Base-by-base conservation (phyloP, 1,284 basidiomycete species). In the Sparassis latifolia region DNA sequence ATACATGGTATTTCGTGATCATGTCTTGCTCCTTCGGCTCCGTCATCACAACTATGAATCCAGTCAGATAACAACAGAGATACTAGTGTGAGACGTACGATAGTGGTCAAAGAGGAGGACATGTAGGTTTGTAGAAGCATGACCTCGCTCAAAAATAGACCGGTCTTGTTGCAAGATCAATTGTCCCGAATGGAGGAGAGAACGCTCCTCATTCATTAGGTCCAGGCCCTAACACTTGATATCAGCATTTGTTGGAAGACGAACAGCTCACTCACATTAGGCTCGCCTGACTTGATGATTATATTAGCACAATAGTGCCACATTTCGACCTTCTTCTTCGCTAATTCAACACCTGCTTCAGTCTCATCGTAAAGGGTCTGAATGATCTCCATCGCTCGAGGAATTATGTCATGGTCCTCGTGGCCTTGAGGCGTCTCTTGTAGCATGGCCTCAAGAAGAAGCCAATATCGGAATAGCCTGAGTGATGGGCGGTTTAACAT, bases 91-190 rank as follows among this genome's bases (percentile, higher is more conserved):
- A 5, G 5, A 58, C 89, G 66, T 60, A 93, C 92, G 68, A 62
- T 96, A 97, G 65, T 96, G 92, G 65, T 97, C 95, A 64, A 97
- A 96, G 3, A 97, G 72, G 51, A 97, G 76, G 3, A 93, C 86
- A 57, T 86, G 87, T 2, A 95, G 71, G 61, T 97, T 93, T 43
- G 81, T 85, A 88, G 90, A 94, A 33, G 83, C 86, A 56, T 77
- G 84, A 73, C 80, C 82, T 63, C 87, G 84, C 20, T 20, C 20
- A 20, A 20, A 84, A 51, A 89, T 82, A 9, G 85, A 83, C n/a
- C 80, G 86, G 52, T 96, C 93, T 10, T 91, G 86, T 59, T 94
- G 90, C 42, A 92, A 79, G 50, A 88, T 75, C 12, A 96, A 71
- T 59, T 85, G 90, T 12, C 92, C 87, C 2, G 86, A 80, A 61